These are phyloP conservation scores for Acanthamoeba culbertsoni DNA, from an alignment of 208 protist species.

Conservation along the genomic window DNA sequence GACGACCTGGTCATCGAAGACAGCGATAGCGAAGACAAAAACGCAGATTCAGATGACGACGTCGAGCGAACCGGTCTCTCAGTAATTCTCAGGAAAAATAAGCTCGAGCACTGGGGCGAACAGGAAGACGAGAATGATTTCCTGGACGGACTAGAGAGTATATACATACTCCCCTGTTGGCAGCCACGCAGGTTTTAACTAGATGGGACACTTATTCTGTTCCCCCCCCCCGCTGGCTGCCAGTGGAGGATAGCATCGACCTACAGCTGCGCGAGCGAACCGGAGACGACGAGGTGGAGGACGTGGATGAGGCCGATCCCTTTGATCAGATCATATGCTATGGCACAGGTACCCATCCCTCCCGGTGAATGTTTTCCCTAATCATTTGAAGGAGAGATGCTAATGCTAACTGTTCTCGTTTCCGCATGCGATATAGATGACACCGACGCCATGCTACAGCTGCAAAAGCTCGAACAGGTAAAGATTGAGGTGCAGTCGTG, in stretches of 20 bases:
- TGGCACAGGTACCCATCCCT: slow-evolving; percentile 28
- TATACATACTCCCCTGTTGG: not conserved
- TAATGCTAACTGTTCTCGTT: not conserved
- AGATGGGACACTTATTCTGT: not conserved
- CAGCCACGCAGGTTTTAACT: too few relatives aligned
- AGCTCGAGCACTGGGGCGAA: slow-evolving; percentile 49
- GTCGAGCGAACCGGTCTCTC: slow-evolving; percentile 35
- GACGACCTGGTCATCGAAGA: slow-evolving; percentile 38
- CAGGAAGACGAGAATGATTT: slow-evolving; percentile 30
- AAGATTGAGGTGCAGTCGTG: not conserved
- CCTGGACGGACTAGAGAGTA: slow-evolving; percentile 46
- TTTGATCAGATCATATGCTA: slow-evolving; percentile 55
- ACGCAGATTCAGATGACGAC: not conserved
- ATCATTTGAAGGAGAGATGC: too few relatives aligned
- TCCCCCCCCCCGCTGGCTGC: not conserved
- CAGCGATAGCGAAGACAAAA: slow-evolving; percentile 32
- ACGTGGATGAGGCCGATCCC: not conserved
- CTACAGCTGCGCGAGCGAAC: slow-evolving; percentile 12
- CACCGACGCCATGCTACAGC: slow-evolving; percentile 40
- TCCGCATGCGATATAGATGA: not conserved
- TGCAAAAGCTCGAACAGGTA: slow-evolving; percentile 51
- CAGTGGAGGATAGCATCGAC: slow-evolving; percentile 19
- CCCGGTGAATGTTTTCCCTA: too few relatives aligned
- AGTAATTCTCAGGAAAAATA: slow-evolving; percentile 41
- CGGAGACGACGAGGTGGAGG: slow-evolving; percentile 17